Evolutionary conservation across 225 moss, liverwort and hornwort genomes (phyloP).

Genomic region (Physcomitrellopsis africana): DNA sequence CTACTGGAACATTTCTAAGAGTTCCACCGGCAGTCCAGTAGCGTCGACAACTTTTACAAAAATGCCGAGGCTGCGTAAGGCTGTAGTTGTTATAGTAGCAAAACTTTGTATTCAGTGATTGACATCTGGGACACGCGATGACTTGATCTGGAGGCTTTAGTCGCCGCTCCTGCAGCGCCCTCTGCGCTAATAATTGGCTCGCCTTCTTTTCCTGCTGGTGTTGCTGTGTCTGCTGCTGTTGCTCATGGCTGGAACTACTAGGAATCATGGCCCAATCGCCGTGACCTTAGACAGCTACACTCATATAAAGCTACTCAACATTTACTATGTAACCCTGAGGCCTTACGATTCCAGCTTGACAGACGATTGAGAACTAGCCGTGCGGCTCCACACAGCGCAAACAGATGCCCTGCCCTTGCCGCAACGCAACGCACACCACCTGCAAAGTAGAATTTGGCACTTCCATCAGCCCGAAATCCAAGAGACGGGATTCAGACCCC

Average conservation of each 20-base stretch:
- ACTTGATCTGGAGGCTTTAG: slow-evolving; percentile 69
- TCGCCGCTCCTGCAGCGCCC: slow-evolving; percentile 66
- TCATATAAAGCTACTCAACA: slow-evolving; percentile 49
- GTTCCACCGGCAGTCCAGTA: slow-evolving; percentile 71
- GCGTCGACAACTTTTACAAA: slow-evolving; percentile 65
- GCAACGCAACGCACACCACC: neutral
- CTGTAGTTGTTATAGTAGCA: slow-evolving; percentile 74
- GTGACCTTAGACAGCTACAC: slow-evolving; percentile 55
- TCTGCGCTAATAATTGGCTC: slow-evolving; percentile 64
- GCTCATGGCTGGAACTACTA: slow-evolving; percentile 65
- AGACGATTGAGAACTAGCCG: neutral
- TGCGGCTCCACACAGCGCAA: too few species aligned
- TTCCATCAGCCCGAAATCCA: too few species aligned
- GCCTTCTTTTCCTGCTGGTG: slow-evolving; percentile 66
- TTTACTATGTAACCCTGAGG: slow-evolving; percentile 34
- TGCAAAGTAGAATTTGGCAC: slow-evolving; percentile 9
- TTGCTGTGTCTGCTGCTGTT: slow-evolving; percentile 37
- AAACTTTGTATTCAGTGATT: slow-evolving; percentile 66
- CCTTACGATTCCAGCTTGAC: neutral
- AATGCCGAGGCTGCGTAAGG: slow-evolving; percentile 63
- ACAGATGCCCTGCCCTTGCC: too few species aligned
- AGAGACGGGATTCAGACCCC: too few species aligned
- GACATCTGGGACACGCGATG: slow-evolving; percentile 63
- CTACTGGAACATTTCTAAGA: slow-evolving; percentile 61
- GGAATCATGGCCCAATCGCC: slow-evolving; percentile 68